phyloP scores from a whole-genome alignment of 139 green algal species.

The Eudorina sp. region DNA sequence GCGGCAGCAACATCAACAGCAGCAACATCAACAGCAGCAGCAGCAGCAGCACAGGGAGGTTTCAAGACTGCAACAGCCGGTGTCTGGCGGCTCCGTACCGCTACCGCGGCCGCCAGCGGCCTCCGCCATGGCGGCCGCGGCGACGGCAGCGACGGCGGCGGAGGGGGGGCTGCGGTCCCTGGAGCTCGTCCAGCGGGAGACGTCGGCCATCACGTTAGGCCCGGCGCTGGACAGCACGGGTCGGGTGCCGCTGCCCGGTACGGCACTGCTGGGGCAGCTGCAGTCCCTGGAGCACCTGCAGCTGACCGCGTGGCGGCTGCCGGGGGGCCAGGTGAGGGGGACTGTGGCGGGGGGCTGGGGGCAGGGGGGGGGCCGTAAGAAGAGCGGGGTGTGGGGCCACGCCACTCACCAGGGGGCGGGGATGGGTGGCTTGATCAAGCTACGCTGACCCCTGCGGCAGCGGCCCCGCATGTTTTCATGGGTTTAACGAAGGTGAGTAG shows the following conservation, averaged over 20 bases:
- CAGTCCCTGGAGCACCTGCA: constrained; percentile 1
- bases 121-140: neutral
- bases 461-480: too few species aligned
- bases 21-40: neutral
- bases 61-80: too few species aligned
- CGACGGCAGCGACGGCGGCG: neutral
- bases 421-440: too few species aligned
- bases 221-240: neutral
- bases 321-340: neutral
- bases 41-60: neutral
- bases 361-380: too few species aligned
- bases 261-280: neutral
- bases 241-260: neutral
- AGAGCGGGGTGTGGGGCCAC: too few species aligned
- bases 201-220: neutral
- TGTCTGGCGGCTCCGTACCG: too few species aligned
- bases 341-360: too few species aligned
- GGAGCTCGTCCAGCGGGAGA: constrained; percentile 10
- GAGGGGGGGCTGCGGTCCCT: neutral
- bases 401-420: too few species aligned
- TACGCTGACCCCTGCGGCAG: too few species aligned
- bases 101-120: neutral
- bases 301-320: neutral
- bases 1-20: neutral
- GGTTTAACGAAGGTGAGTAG: too few species aligned